Evolutionary conservation across 225 moss, liverwort and hornwort genomes (phyloP).

Genomic region (Climacium dendroides): DNA sequence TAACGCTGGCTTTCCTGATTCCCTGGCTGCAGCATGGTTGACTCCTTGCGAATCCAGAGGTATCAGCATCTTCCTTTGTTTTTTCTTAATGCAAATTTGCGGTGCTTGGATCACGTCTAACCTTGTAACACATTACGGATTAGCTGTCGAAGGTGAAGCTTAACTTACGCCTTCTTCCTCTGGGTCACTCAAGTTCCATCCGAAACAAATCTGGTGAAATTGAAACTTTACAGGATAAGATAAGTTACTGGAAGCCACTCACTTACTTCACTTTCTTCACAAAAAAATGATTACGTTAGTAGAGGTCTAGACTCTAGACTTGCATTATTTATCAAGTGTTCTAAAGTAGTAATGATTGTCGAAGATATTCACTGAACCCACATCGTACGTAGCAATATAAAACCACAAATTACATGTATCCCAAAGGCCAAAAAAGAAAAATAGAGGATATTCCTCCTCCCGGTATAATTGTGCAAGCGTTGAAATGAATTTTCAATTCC

Average conservation of each 20-base stretch:
- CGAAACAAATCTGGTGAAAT: background rate
- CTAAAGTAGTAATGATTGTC: background rate
- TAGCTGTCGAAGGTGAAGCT: background rate
- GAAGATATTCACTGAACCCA: background rate
- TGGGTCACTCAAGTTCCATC: background rate
- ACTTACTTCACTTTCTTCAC: background rate
- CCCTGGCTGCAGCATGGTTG: background rate
- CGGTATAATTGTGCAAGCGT: background rate
- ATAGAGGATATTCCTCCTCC: background rate
- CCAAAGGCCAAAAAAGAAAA: background rate
- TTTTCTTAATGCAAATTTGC: background rate
- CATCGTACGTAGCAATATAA: background rate
- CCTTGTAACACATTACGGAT: background rate
- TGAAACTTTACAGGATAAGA: background rate
- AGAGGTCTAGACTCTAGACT: background rate
- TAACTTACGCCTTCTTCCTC: background rate
- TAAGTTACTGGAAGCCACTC: background rate
- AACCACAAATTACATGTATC: background rate
- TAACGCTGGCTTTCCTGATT: background rate
- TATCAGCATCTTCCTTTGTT: background rate
- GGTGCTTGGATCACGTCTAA: background rate
- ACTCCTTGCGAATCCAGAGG: background rate
- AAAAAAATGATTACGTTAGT: background rate
- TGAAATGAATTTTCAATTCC: background rate
- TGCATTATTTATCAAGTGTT: background rate